Conservation (phyloP, 1,284 basidiomycete species). For the Sporisorium graminicola region DNA sequence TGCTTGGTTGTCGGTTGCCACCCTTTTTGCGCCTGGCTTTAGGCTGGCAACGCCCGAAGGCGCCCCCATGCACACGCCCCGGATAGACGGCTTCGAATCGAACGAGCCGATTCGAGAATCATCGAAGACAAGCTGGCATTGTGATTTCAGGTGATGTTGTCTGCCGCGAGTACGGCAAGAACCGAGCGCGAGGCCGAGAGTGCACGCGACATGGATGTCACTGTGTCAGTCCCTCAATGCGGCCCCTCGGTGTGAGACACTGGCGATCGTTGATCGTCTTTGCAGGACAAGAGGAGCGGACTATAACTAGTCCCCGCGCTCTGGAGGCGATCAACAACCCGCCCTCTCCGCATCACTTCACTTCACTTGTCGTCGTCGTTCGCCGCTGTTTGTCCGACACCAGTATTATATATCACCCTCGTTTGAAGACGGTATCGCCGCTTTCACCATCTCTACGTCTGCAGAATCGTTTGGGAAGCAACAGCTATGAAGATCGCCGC, state of each 20-base stretch:
- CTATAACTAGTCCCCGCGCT: neutral
- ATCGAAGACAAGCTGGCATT: too few relatives aligned
- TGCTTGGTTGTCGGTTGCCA: neutral
- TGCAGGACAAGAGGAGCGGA: neutral
- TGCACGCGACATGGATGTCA: neutral
- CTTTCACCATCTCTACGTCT: neutral
- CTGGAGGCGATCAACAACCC: neutral
- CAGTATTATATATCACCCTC: neutral
- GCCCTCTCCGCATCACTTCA: neutral
- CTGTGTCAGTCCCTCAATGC: neutral
- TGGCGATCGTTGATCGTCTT: constrained; percentile 1
- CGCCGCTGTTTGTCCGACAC: neutral
- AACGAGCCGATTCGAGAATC: too few relatives aligned
- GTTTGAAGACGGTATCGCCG: too few relatives aligned
- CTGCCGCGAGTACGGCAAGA: neutral
- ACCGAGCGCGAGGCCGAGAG: neutral
- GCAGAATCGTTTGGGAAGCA: neutral
- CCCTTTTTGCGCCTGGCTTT: too few relatives aligned
- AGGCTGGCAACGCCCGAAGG: too few relatives aligned
- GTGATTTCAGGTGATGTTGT: too few relatives aligned
- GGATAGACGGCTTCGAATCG: too few relatives aligned
- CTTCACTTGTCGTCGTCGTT: neutral
- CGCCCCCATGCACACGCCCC: too few relatives aligned
- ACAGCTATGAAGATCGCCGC: constrained; percentile 20
- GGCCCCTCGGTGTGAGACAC: neutral